Base-by-base conservation (phyloP, 169 alveolate species). In the Plasmodium gaboni region DNA sequence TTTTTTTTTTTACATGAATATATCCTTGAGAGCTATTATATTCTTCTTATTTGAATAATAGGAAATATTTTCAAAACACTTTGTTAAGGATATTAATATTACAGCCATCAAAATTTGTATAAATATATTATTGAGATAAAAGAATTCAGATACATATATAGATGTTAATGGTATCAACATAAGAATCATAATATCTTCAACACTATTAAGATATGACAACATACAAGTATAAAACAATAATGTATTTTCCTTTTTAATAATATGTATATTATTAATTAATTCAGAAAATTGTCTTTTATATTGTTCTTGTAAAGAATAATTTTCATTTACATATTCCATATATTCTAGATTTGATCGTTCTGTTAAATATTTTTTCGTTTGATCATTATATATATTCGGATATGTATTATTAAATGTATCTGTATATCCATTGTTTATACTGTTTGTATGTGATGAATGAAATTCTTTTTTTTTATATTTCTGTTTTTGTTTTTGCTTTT, bases 81-180 rank as follows among this genome's bases (percentile, higher is more conserved):
- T 78, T n/a, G 78, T 67, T 19, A 78, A 46, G n/a, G 89, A 78
- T 51, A 65, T 78, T 46, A 78, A 17, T 10, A 59, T 65, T 12
- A 78, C 70, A 2, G 89, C 76, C 22, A 78, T 65, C 26, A 78
- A 46, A 2, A 78, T 42, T 22, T 78, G 67, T 0, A 42, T 1
- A 57, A 78, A 78, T 28, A 78, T 46, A 7, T 32, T 64, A 7
- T 22, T 51, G 6, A 78, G 15, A 59, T 78, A 64, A 57, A 63
- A 63, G n/a, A 48, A 78, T 46, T 78, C 89, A 1, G 63, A 64
- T 6, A 64, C 71, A 70, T 51, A 78, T 7, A 78, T 65, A 4
- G 78, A 78, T 1, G 89, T 78, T 17, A 78, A 44, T 1, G 89
- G 89, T 24, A 78, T 78, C 46, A 78, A 48, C 78, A 78, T 65